A percentile compares a stretch with the other conserved stretches of the same genome.
phyloP scores from a whole-genome alignment of 495 filamentous ascomycete genomes.

The Lepraria neglecta region DNA sequence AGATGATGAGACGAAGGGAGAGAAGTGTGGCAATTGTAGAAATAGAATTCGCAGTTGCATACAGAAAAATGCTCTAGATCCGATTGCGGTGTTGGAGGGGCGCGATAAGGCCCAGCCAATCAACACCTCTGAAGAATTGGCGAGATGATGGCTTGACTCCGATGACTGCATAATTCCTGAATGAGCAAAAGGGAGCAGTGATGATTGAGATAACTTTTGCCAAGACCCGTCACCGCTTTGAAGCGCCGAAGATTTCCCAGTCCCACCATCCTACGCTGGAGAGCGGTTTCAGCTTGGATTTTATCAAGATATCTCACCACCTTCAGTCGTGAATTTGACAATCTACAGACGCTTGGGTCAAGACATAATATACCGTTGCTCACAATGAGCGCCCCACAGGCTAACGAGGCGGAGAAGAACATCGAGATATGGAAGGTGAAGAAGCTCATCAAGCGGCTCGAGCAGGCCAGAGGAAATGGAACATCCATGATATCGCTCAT shows the following conservation, averaged over 20 bases:
- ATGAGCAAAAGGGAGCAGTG: not conserved
- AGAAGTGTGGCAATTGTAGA: not conserved
- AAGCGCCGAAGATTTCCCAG: slow-evolving; percentile 6
- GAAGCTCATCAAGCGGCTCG: slow-evolving; percentile 94
- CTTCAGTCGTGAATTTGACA: not conserved
- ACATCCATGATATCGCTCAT: slow-evolving; percentile 99
- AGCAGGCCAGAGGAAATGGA: slow-evolving; percentile 88
- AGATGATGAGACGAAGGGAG: not conserved
- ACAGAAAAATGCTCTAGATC: slow-evolving; percentile 2
- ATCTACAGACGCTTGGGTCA: not conserved
- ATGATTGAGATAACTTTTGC: slow-evolving; percentile 7
- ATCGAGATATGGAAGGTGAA: slow-evolving; percentile 86
- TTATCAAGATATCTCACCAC: not conserved
- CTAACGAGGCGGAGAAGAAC: slow-evolving; percentile 96
- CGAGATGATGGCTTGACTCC: not conserved
- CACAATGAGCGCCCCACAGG: slow-evolving; percentile 85
- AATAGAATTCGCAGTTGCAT: not conserved
- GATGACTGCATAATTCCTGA: not conserved
- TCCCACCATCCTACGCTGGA: slow-evolving; percentile 5
- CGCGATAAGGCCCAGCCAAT: slow-evolving; percentile 17
- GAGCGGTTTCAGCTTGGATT: not conserved
- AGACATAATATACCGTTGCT: slow-evolving; percentile 28
- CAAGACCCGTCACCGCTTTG: slow-evolving; percentile 4
- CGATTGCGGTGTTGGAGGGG: slow-evolving; percentile 7
- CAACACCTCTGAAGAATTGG: slow-evolving; percentile 2